Evolutionary conservation across 306 rosid species (phyloP).

Genomic region (Crataegus laevigata): DNA sequence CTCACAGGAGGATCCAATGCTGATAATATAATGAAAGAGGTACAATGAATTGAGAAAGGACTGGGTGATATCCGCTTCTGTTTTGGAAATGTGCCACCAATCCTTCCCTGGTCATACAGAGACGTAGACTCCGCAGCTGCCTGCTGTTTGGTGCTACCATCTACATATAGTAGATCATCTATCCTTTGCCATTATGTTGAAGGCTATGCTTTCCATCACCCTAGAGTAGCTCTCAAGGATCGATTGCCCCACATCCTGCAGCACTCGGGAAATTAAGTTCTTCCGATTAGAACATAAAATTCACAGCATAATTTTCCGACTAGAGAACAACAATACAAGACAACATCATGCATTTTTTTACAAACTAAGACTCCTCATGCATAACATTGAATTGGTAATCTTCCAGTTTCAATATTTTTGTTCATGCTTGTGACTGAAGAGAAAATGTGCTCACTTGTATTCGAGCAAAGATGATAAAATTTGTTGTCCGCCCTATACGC

Average conservation of each 20-base stretch:
- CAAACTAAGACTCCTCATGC: neutral
- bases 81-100: constrained; percentile 9
- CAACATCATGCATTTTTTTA: neutral
- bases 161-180: constrained; percentile 41
- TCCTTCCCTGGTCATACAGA: constrained; percentile 17
- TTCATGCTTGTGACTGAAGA: neutral
- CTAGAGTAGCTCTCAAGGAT: constrained; percentile 48
- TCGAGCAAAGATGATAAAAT: neutral
- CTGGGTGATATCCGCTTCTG: constrained; percentile 16
- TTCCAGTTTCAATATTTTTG: neutral
- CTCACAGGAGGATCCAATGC: neutral
- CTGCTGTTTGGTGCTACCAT: constrained; percentile 32
- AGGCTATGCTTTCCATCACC: constrained; percentile 49
- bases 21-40: constrained; percentile 1
- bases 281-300: neutral
- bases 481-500: constrained; percentile 24
- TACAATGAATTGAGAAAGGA: constrained; percentile 16
- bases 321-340: neutral
- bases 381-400: neutral
- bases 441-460: neutral
- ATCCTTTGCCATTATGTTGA: constrained; percentile 41
- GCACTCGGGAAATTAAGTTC: neutral
- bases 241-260: constrained; percentile 43
- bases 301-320: neutral
- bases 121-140: constrained; percentile 20